phyloP scores from a whole-genome alignment of 2,329 filamentous ascomycete species.

The Trematosphaeria pertusa region DNA sequence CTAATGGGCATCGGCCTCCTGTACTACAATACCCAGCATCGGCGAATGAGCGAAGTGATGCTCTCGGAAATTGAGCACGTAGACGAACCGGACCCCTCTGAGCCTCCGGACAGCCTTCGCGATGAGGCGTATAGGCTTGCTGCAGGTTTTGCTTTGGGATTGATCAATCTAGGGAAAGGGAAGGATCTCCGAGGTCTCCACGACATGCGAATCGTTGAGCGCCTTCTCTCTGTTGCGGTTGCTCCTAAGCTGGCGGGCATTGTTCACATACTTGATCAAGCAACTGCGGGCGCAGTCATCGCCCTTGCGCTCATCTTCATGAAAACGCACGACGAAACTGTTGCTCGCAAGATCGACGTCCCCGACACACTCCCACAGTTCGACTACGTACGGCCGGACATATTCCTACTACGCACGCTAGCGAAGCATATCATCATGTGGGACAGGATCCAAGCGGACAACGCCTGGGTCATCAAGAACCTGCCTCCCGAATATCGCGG shows the following conservation, averaged over 20 bases:
- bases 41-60: constrained; percentile 99
- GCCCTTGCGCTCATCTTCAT: constrained; percentile 93
- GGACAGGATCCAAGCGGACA: constrained; percentile 77
- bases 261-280: constrained; percentile 91
- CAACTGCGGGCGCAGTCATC: constrained; percentile 90
- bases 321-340: constrained; percentile 88
- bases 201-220: constrained; percentile 92
- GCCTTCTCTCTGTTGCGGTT: constrained; percentile 83
- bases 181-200: constrained; percentile 86
- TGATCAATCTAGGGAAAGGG: constrained; percentile 94
- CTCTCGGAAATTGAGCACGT: constrained; percentile 93
- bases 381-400: constrained; percentile 92
- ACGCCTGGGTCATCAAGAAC: constrained; percentile 77
- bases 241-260: constrained; percentile 89
- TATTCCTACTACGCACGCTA: constrained; percentile 87
- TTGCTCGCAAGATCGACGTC: constrained; percentile 91
- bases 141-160: constrained; percentile 89
- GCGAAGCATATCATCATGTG: constrained; percentile 93
- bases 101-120: constrained; percentile 76
- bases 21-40: constrained; percentile 94
- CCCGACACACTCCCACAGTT: constrained; percentile 91
- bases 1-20: constrained; percentile 96
- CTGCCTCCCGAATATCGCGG: constrained; percentile 74
- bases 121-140: constrained; percentile 97
- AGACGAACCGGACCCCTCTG: constrained; percentile 75